Percentiles rank a stretch among this genome's conserved stretches.
Conservation (phyloP, 202 grass and related monocot genomes). For the Setaria italica region DNA sequence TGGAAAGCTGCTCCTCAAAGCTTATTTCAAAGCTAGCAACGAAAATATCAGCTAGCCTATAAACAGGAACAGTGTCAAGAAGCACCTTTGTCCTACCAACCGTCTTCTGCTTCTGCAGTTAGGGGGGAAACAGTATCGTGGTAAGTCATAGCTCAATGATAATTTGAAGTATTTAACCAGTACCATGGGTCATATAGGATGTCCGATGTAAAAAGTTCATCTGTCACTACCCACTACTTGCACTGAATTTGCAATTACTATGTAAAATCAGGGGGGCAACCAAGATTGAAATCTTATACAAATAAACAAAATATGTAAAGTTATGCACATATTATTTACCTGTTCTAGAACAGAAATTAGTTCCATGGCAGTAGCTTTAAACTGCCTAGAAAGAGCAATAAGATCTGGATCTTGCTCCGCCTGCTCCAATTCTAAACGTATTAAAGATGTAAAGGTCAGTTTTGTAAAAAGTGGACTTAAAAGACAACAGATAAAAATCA, state of each 20-base stretch:
- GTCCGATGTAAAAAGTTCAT: background rate
- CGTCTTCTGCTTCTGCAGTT: constrained; percentile 94
- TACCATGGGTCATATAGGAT: background rate
- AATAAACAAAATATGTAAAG: constrained; percentile 7
- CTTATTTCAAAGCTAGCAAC: constrained; percentile 99
- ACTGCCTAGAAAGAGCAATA: constrained; percentile 83
- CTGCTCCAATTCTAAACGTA: constrained; percentile 82
- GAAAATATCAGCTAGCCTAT: constrained; percentile 98
- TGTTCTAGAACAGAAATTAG: constrained; percentile 97
- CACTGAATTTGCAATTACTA: constrained; percentile 1
- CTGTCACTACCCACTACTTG: background rate
- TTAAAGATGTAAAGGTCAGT: constrained; percentile 32
- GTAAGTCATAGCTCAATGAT: constrained; percentile 36
- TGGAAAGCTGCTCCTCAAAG: constrained; percentile 97
- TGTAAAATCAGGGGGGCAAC: background rate
- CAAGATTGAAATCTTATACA: constrained; percentile 27
- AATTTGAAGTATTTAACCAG: constrained; percentile 8
- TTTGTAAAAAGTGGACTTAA: constrained; percentile 33
- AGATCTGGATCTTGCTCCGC: constrained; percentile 97
- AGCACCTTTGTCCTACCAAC: constrained; percentile 96
- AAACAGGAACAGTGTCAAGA: constrained; percentile 94
- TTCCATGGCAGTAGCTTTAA: constrained; percentile 98
- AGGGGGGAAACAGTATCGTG: background rate
- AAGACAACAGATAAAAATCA: background rate
- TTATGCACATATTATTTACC: constrained; percentile 52